Evolutionary conservation across 768 basidiomycete genomes (phyloP).

Genomic region (Suillus subluteus): DNA sequence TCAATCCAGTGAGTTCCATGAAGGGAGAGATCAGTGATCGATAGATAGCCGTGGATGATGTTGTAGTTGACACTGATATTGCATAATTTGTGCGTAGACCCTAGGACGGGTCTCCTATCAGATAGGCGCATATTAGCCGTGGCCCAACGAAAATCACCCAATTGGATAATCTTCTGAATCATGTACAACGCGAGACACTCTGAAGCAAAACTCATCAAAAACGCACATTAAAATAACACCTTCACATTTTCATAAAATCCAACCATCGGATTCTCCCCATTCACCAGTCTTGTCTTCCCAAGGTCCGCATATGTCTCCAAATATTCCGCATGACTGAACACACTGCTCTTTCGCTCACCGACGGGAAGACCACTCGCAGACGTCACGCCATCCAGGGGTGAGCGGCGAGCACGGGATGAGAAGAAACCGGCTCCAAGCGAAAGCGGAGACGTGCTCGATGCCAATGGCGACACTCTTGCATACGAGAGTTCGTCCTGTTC

Average conservation of each 20-base stretch:
- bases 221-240: slow-evolving; percentile 69
- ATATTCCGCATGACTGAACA: slow-evolving; percentile 90
- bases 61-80: not conserved
- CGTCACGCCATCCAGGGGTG: slow-evolving; percentile 68
- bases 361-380: slow-evolving; percentile 79
- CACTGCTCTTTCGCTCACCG: slow-evolving; percentile 78
- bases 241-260: slow-evolving; percentile 94
- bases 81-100: not conserved
- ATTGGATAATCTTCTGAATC: not conserved
- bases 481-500: slow-evolving; percentile 24
- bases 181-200: not conserved
- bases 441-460: slow-evolving; percentile 51
- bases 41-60: not conserved
- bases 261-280: slow-evolving; percentile 87
- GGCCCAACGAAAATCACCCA: not conserved
- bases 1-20: not conserved
- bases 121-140: not conserved
- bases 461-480: slow-evolving; percentile 55
- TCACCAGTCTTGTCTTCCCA: slow-evolving; percentile 67
- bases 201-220: not conserved
- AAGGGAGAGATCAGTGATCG: not conserved
- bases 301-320: slow-evolving; percentile 83
- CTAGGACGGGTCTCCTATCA: not conserved
- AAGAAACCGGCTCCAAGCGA: slow-evolving; percentile 70
- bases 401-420: slow-evolving; percentile 57